Conservation (phyloP, 805 yeast genomes). For the Wickerhamiella slavikovae region DNA sequence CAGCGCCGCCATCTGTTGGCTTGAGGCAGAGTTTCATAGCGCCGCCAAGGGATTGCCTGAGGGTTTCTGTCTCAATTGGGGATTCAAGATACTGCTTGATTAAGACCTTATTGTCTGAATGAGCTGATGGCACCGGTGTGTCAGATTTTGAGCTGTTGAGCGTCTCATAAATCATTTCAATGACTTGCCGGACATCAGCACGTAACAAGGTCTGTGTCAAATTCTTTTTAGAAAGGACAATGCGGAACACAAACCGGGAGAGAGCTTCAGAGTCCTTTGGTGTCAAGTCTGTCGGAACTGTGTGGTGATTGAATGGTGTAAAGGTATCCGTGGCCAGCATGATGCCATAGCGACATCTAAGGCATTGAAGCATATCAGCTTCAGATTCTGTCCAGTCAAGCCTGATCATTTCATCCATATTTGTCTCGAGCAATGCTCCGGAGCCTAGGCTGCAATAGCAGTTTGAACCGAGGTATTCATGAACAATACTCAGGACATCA, state of each 20-base stretch:
- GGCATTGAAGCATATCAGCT: slow-evolving; percentile 50
- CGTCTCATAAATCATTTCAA: slow-evolving; percentile 4
- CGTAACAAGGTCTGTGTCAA: slow-evolving; percentile 40
- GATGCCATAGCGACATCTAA: slow-evolving; percentile 62
- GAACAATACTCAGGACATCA: slow-evolving; percentile 38
- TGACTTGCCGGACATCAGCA: slow-evolving; percentile 24
- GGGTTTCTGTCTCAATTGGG: background rate
- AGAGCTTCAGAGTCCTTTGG: slow-evolving; percentile 21
- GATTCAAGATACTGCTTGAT: slow-evolving; percentile 26
- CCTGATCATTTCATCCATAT: slow-evolving; percentile 32
- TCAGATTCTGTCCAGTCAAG: slow-evolving; percentile 30
- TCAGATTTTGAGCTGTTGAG: slow-evolving; percentile 2
- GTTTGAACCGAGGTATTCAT: slow-evolving; percentile 50
- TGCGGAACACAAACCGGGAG: slow-evolving; percentile 30
- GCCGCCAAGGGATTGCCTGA: slow-evolving; percentile 6
- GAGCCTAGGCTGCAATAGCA: slow-evolving; percentile 45
- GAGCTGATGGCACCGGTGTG: slow-evolving; percentile 12
- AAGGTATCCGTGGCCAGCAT: slow-evolving; percentile 36
- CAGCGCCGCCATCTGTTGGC: slow-evolving; percentile 12
- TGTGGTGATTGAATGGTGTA: slow-evolving; percentile 46
- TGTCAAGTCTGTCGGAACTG: slow-evolving; percentile 23
- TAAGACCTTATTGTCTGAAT: slow-evolving; percentile 17
- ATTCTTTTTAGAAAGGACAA: slow-evolving; percentile 34
- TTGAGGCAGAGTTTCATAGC: slow-evolving; percentile 7
- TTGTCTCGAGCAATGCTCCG: slow-evolving; percentile 40